These are phyloP conservation scores for Suhomyces chickasaworum DNA, from an alignment of 1,139 yeast species.

Conservation along the genomic window DNA sequence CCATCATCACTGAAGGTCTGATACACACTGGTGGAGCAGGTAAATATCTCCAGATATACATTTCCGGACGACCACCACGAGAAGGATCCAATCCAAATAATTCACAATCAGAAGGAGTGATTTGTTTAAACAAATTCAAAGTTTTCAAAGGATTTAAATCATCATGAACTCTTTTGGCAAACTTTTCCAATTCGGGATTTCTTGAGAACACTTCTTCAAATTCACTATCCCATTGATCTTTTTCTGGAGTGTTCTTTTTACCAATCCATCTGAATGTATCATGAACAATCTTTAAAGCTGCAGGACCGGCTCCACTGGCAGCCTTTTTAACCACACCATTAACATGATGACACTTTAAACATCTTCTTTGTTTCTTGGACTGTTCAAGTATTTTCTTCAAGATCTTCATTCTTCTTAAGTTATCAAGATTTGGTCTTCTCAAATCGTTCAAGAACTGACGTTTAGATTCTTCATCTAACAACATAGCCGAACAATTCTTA, in stretches of 20 bases:
- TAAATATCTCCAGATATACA: slow-evolving; percentile 93
- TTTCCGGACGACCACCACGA: slow-evolving; percentile 91
- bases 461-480: slow-evolving; percentile 73
- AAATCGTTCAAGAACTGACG: slow-evolving; percentile 72
- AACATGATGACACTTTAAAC: slow-evolving; percentile 81
- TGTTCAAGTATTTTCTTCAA: slow-evolving; percentile 83
- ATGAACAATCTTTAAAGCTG: slow-evolving; percentile 90
- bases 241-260: slow-evolving; percentile 84
- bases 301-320: slow-evolving; percentile 89
- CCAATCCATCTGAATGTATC: slow-evolving; percentile 97
- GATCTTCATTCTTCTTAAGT: slow-evolving; percentile 86
- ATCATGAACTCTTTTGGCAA: slow-evolving; percentile 84
- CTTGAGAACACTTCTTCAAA: slow-evolving; percentile 69
- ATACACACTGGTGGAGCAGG: slow-evolving; percentile 99
- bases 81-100: slow-evolving; percentile 87
- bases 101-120: slow-evolving; percentile 86
- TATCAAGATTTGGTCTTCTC: slow-evolving; percentile 86
- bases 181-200: slow-evolving; percentile 87
- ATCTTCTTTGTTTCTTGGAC: slow-evolving; percentile 92
- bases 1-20: slow-evolving; percentile 94
- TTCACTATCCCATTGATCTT: slow-evolving; percentile 81
- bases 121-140: slow-evolving; percentile 80
- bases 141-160: slow-evolving; percentile 94
- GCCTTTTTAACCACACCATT: slow-evolving; percentile 98
- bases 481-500: slow-evolving; percentile 80